phyloP scores from a whole-genome alignment of 2,329 filamentous ascomycete genomes.

The Sarocladium brachiariae region DNA sequence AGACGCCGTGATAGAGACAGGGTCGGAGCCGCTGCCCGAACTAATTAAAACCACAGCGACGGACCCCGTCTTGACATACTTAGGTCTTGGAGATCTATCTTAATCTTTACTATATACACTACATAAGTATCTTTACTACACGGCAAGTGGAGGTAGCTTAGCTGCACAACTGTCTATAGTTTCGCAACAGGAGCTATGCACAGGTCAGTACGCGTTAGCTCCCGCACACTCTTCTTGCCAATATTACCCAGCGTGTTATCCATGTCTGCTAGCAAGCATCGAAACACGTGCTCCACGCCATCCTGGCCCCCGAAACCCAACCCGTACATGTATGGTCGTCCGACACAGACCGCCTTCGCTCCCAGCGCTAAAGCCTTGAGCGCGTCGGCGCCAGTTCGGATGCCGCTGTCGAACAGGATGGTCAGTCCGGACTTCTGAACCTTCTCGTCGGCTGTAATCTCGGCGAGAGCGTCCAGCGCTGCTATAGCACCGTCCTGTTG shows the following conservation, averaged over 20 bases:
- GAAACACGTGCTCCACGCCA: conserved; percentile 49
- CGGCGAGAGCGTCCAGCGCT: conserved; percentile 47
- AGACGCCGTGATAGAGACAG: too few relatives aligned
- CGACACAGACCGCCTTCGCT: conserved; percentile 35
- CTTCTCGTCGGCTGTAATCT: conserved; percentile 45
- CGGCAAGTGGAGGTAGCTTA: too few relatives aligned
- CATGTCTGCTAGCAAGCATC: conserved; percentile 31
- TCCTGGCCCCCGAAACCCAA: conserved; percentile 28
- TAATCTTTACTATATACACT: too few relatives aligned
- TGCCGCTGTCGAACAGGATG: conserved; percentile 42
- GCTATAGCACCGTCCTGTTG: conserved; percentile 32
- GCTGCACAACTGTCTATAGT: background rate
- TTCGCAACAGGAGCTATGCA: background rate
- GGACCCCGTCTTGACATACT: too few relatives aligned
- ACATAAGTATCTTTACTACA: too few relatives aligned
- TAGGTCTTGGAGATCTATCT: too few relatives aligned
- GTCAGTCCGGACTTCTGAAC: conserved; percentile 30
- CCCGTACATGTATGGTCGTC: conserved; percentile 32
- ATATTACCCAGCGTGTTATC: conserved; percentile 50
- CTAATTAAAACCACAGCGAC: too few relatives aligned
- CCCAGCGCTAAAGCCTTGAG: conserved; percentile 34
- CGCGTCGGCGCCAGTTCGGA: conserved; percentile 32
- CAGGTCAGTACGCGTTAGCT: conserved; percentile 5
- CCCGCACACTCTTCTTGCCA: conserved; percentile 34
- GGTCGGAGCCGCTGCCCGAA: too few relatives aligned